Evolutionary conservation across 2,329 filamentous ascomycete species (phyloP), one percentile per base, ranked within the genome.

Genomic region (Coniochaeta sp.): DNA sequence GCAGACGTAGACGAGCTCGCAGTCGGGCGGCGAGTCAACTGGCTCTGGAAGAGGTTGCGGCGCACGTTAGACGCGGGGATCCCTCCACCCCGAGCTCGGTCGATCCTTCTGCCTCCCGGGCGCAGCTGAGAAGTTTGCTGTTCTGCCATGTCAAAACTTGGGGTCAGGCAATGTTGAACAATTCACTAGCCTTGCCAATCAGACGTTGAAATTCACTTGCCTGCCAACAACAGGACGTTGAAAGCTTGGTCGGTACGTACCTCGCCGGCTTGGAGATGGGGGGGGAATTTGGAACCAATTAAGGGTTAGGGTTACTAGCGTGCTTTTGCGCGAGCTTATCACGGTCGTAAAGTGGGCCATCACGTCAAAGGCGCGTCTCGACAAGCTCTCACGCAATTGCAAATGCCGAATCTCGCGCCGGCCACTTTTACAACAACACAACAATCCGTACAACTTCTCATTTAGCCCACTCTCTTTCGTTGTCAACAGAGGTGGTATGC

Each of bases 11-110:
- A 69, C 22, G 72, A 72, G 40, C 70, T 67, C 17, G 76, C 76
- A 3, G 83, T 81, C n/a, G 82, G 81, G 28, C 83, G 80, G 36
- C 83, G 78, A 57, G 80, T 82, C 60, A 86, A 77, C 62, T 85
- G 79, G 71, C 77, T 78, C 68, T 85, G 83, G 72, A 87, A 86
- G 59, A 86, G 77, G 71, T 85, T 86, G 62, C 80, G 76, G 22
- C 80, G 79, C 38, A 82, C 76, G 55, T 70, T 73, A 44, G 60
- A 59, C 6, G 64, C 34, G 1, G 62, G 30, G 42, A 56, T 58
- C 40, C 54, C 54, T 22, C 58, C 61, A 57, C 59, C 58, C 30
- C 62, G 60, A 14, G 57, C 4, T 28, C 60, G 62, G 59, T 62
- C 61, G 36, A 63, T 55, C 40, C 64, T 61, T 2, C 30, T 22